Conservation (phyloP, 495 filamentous ascomycete species). For the Usnea hakonensis region DNA sequence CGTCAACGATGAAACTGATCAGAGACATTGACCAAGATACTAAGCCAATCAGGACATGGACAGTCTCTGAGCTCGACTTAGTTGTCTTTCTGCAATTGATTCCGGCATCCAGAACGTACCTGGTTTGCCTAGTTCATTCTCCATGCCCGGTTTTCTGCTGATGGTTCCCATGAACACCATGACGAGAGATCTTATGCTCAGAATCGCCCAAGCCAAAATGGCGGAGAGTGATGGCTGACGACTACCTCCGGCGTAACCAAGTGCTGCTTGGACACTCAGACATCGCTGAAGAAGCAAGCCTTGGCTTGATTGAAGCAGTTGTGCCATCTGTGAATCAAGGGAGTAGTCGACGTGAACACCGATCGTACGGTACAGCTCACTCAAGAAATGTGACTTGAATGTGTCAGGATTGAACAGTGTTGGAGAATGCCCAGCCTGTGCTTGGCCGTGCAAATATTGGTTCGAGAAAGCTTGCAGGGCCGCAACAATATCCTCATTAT, state of each 20-base stretch:
- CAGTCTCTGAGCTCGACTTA: conserved; percentile 36
- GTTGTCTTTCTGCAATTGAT: background rate
- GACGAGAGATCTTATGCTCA: conserved; percentile 64
- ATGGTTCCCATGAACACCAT: conserved; percentile 57
- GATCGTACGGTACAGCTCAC: conserved; percentile 58
- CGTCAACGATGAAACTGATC: conserved; percentile 60
- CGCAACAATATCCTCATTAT: conserved; percentile 69
- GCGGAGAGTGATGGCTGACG: conserved; percentile 52
- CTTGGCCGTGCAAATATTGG: conserved; percentile 37
- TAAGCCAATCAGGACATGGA: conserved; percentile 48
- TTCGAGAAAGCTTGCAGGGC: conserved; percentile 48
- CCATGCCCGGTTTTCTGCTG: conserved; percentile 35
- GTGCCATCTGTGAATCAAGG: conserved; percentile 58
- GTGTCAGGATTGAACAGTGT: conserved; percentile 18
- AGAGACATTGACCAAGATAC: conserved; percentile 62
- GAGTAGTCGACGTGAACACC: conserved; percentile 62
- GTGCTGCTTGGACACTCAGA: conserved; percentile 60
- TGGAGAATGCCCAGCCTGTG: conserved; percentile 14
- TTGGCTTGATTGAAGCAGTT: conserved; percentile 54
- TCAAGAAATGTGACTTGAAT: conserved; percentile 47
- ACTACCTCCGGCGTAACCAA: conserved; percentile 56
- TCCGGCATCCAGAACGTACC: conserved; percentile 34
- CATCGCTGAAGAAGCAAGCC: conserved; percentile 51
- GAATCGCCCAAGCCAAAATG: conserved; percentile 63
- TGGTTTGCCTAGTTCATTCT: conserved; percentile 56